A percentile compares a stretch with the other conserved stretches of the same genome.
These are phyloP conservation scores for Cymbidium sinense DNA, from an alignment of 106 monocot species.

Conservation along the genomic window DNA sequence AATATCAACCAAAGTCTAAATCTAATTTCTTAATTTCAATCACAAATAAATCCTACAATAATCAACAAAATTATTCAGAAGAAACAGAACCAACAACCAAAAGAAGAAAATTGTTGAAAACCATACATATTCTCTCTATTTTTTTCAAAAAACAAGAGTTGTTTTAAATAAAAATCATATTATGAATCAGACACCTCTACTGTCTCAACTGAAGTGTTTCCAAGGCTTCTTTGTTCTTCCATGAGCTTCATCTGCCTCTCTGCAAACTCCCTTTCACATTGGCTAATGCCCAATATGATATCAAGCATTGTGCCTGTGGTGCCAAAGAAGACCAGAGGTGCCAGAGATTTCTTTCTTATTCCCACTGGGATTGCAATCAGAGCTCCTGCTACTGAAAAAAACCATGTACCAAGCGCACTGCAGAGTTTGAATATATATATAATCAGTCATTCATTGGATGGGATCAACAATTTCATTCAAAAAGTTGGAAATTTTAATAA, in stretches of 20 bases:
- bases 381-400: constrained; percentile 80
- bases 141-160: too few relatives aligned
- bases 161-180: too few relatives aligned
- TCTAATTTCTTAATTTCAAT: too few relatives aligned
- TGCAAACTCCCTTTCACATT: constrained; percentile 86
- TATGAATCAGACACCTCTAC: background rate
- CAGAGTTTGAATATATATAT: constrained; percentile 1
- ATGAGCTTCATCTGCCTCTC: constrained; percentile 77
- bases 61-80: too few relatives aligned
- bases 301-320: constrained; percentile 99
- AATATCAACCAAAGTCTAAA: too few relatives aligned
- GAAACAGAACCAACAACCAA: too few relatives aligned
- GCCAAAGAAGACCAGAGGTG: constrained; percentile 88
- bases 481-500: too few relatives aligned
- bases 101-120: too few relatives aligned
- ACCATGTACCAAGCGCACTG: constrained; percentile 96
- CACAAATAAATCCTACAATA: too few relatives aligned
- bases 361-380: constrained; percentile 91
- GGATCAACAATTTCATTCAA: too few relatives aligned
- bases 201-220: constrained; percentile 19
- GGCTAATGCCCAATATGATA: constrained; percentile 84
- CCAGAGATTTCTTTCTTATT: constrained; percentile 78
- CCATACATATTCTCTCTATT: too few relatives aligned
- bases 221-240: constrained; percentile 53
- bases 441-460: background rate